These are phyloP conservation scores for Stellera chamaejasme DNA, from an alignment of 345 rosid genomes.

Conservation along the genomic window DNA sequence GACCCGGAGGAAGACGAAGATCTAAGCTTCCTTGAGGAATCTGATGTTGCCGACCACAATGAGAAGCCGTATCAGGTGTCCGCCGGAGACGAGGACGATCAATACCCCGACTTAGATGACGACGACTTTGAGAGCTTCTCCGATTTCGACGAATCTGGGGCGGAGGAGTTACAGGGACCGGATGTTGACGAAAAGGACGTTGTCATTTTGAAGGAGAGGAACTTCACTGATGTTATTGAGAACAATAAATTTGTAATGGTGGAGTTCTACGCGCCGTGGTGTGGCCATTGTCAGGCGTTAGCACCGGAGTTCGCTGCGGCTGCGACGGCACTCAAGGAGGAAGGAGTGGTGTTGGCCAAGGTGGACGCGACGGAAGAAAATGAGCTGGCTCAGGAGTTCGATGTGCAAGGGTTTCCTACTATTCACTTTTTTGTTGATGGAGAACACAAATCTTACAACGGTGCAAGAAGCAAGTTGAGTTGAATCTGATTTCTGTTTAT, in stretches of 20 bases:
- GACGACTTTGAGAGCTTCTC: slow-evolving; percentile 43
- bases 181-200: slow-evolving; percentile 87
- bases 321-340: slow-evolving; percentile 73
- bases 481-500: not conserved
- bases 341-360: slow-evolving; percentile 74
- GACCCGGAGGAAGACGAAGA: slow-evolving; percentile 42
- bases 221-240: slow-evolving; percentile 61
- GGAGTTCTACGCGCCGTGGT: slow-evolving; percentile 99
- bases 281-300: slow-evolving; percentile 91
- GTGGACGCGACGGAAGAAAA: slow-evolving; percentile 94
- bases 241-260: slow-evolving; percentile 79
- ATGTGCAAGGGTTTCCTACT: slow-evolving; percentile 91
- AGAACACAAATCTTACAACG: slow-evolving; percentile 65
- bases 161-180: slow-evolving; percentile 47
- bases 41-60: slow-evolving; percentile 19
- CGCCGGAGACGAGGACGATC: slow-evolving; percentile 25
- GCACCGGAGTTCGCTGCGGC: slow-evolving; percentile 99
- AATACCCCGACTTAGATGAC: slow-evolving; percentile 29
- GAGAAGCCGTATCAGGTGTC: slow-evolving; percentile 13
- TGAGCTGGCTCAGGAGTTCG: slow-evolving; percentile 72
- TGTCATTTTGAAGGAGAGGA: slow-evolving; percentile 66
- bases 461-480: slow-evolving; percentile 81
- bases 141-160: slow-evolving; percentile 53
- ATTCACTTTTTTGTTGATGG: slow-evolving; percentile 79
- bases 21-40: slow-evolving; percentile 80